phyloP scores from a whole-genome alignment of 2,329 filamentous ascomycete genomes.

The Ophiocordyceps polyrhachis-furcata region DNA sequence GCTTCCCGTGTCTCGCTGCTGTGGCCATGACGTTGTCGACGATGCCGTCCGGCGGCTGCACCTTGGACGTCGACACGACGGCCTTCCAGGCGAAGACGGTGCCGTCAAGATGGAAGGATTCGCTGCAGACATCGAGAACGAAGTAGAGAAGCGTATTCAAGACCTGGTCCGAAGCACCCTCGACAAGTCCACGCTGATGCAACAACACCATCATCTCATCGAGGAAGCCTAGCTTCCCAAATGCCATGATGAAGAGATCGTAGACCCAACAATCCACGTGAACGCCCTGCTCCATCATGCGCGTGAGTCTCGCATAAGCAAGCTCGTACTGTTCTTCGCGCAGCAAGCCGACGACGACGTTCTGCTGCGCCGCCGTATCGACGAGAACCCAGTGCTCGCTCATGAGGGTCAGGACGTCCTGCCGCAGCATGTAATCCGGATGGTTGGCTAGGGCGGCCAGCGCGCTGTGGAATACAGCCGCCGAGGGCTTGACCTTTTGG shows the following conservation, averaged over 20 bases:
- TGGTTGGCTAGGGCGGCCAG: constrained; percentile 62
- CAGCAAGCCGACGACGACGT: constrained; percentile 54
- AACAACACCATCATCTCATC: constrained; percentile 60
- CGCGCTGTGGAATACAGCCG: constrained; percentile 49
- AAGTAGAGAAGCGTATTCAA: constrained; percentile 45
- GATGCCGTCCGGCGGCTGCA: constrained; percentile 36
- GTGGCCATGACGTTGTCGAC: constrained; percentile 52
- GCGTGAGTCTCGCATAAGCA: constrained; percentile 51
- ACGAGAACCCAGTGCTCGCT: constrained; percentile 42
- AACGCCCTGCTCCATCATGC: constrained; percentile 39
- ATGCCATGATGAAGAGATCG: constrained; percentile 55
- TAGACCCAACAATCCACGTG: constrained; percentile 53
- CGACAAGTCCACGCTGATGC: constrained; percentile 27
- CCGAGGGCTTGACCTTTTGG: constrained; percentile 42
- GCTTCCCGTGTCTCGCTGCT: constrained; percentile 50
- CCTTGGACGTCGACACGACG: constrained; percentile 28
- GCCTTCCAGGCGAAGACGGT: constrained; percentile 54
- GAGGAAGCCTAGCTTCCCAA: constrained; percentile 54
- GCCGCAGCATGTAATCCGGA: constrained; percentile 63
- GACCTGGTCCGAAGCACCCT: constrained; percentile 14
- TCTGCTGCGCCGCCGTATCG: constrained; percentile 41
- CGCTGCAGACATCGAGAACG: constrained; percentile 58
- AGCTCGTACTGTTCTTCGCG: constrained; percentile 71
- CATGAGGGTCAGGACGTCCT: constrained; percentile 55
- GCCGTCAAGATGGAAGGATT: constrained; percentile 41